Base-by-base conservation (phyloP, 2,329 filamentous ascomycete species). In the Cladophialophora carrionii region DNA sequence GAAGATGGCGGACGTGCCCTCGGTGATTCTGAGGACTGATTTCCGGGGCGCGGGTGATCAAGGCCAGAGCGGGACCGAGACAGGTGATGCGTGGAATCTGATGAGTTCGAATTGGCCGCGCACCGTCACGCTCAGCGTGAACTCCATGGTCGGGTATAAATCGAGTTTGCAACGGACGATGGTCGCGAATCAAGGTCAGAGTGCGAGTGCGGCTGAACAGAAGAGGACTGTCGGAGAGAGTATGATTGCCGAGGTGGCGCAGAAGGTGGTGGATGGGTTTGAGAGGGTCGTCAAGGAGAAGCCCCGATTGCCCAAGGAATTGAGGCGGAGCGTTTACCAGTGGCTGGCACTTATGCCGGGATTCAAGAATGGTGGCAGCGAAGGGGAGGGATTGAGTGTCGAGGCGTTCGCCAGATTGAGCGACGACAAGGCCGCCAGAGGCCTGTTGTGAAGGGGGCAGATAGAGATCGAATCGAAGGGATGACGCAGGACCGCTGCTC, bases 281-380 rank as follows among this genome's bases (percentile, higher is more conserved):
- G 67, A 71, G 29, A 62, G 63, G 53, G 71, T 71, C 26, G 12
- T 71, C 17, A 61, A 61, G 20, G 29, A 66, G 37, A 69, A 69
- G 22, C 61, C 67, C 10, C 60, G 66, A 52, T 29, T 72, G 34
- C 68, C 70, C 2, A 68, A 65, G 52, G 71, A 71, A 52, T 52
- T 68, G 53, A 70, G 71, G 57, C 62, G 59, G 57, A 57, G 61
- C 51, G 69, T 72, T 9, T 71, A 71, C 59, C 67, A 71, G 29
- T 72, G 71, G 71, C 54, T 72, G 41, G 70, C 68, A 1, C 48
- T 72, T n/a, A 72, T 72, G 71, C 70, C 71, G 7, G 71, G 68
- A 2, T 71, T 70, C 54, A 66, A 62, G 54, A 52, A 61, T 14
- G 57, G 14, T 17, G 52, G 29, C 8, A 17, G 24, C 31, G 68